Conservation (phyloP, 108 stramenopile species). For the Cyclotella distinguenda region DNA sequence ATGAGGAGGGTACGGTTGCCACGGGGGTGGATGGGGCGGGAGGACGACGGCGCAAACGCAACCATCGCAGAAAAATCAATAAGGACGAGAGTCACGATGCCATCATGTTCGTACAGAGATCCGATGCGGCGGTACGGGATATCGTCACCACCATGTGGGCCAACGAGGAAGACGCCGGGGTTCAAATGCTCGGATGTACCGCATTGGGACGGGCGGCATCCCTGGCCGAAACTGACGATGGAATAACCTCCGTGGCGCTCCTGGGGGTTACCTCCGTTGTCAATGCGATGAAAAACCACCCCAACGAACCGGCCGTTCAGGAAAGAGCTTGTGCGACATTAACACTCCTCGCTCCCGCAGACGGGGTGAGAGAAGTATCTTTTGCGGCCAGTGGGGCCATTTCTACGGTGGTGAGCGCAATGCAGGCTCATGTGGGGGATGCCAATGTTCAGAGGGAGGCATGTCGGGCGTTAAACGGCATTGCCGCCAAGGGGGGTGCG, state of each 20-base stretch:
- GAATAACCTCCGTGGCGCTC: constrained; percentile 58
- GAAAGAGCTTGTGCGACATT: constrained; percentile 78
- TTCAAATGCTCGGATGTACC: constrained; percentile 84
- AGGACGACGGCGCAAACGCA: constrained; percentile 36
- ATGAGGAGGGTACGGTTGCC: constrained; percentile 45
- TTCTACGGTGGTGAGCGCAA: constrained; percentile 78
- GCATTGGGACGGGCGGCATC: constrained; percentile 54
- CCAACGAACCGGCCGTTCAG: constrained; percentile 83
- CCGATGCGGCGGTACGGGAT: constrained; percentile 58
- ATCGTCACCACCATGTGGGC: constrained; percentile 85
- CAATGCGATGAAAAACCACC: constrained; percentile 88
- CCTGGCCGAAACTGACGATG: constrained; percentile 10
- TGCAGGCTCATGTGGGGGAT: constrained; percentile 89
- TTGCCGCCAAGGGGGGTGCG: constrained; percentile 67
- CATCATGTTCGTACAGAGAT: constrained; percentile 82
- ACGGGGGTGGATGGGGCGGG: constrained; percentile 45
- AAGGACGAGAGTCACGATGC: constrained; percentile 86
- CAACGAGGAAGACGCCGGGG: constrained; percentile 85
- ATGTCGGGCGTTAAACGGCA: constrained; percentile 66
- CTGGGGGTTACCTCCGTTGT: constrained; percentile 74
- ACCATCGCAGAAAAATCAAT: constrained; percentile 46
- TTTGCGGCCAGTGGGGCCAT: constrained; percentile 86
- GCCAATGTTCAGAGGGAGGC: constrained; percentile 76
- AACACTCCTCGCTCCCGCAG: constrained; percentile 54
- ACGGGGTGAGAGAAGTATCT: constrained; percentile 74